Evolutionary conservation across 2,329 filamentous ascomycete species (phyloP), one percentile per base, ranked within the genome.

Genomic region (Monascus ruber): DNA sequence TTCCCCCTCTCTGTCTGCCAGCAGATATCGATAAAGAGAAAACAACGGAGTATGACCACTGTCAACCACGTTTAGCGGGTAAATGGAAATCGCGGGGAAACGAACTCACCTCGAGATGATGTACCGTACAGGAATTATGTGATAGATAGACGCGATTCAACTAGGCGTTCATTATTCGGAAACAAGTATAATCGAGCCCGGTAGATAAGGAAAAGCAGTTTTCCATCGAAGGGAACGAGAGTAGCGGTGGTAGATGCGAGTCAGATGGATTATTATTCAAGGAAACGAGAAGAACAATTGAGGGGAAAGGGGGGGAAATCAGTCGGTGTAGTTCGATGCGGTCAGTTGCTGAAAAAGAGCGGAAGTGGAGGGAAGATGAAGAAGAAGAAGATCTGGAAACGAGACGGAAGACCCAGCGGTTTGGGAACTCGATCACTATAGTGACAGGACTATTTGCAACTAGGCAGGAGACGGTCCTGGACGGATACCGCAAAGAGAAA

Each of bases 11-110:
- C 51, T 51, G 17, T 63, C 60, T 63, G 58, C 60, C 59, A 54
- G 63, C 63, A 65, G 63, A 65, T 51, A 48, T 46, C n/a, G 25
- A 51, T 42, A 41, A 48, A 51, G 48, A 53, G 50, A 51, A 38
- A 28, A 9, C 6, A 33, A 28, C 27, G 24, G 34, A 27, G 31
- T 24, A 35, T 24, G 8, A 29, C 26, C 31, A 26, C 47, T 51
- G 17, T 3, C 17, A 17, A 17, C 17, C 17, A 17, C 2, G 17
- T 17, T 17, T 17, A 17, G 17, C 17, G 17, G 17, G 17, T 17
- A 17, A 17, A 17, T 17, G 17, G 17, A 17, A 3, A 17, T 17
- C 17, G 17, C 17, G 17, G 17, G 17, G 17, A 17, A 17, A 2
- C 17, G 17, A 17, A 17, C 17, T 17, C 17, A 17, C 17, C n/a